Percentiles rank a stretch among this genome's conserved stretches.
Evolutionary conservation across 345 rosid genomes (phyloP).

Genomic region (Camelina sativa): DNA sequence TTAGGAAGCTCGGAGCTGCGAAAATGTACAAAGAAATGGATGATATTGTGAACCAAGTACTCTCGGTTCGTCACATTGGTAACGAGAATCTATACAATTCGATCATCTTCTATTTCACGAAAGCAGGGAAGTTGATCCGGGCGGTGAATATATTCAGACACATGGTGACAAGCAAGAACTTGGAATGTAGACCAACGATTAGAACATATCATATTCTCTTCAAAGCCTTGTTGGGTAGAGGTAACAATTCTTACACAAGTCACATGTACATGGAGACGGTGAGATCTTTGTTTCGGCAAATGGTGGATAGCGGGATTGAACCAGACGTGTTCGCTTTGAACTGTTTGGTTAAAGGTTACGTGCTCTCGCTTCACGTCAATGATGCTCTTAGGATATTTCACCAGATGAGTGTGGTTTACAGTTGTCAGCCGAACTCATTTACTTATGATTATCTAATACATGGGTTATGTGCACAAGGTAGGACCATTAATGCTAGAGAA

Average conservation of each 20-base stretch:
- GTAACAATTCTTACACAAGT: conserved; percentile 72
- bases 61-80: conserved; percentile 62
- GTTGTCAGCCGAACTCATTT: conserved; percentile 71
- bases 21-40: conserved; percentile 91
- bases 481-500: conserved; percentile 79
- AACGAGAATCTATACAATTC: conserved; percentile 79
- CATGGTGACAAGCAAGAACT: conserved; percentile 60
- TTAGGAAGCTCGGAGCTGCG: conserved; percentile 82
- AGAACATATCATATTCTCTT: conserved; percentile 77
- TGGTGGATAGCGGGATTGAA: conserved; percentile 77
- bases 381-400: conserved; percentile 94
- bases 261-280: conserved; percentile 82
- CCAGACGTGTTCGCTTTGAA: conserved; percentile 62
- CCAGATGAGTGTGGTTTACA: conserved; percentile 77
- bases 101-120: conserved; percentile 69
- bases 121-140: conserved; percentile 78
- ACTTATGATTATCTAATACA: conserved; percentile 85
- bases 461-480: conserved; percentile 83
- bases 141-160: conserved; percentile 87
- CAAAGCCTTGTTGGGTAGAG: conserved; percentile 76
- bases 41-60: conserved; percentile 75
- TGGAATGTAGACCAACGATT: conserved; percentile 74
- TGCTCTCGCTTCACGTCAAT: conserved; percentile 85
- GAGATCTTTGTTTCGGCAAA: conserved; percentile 79
- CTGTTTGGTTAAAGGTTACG: conserved; percentile 78